Percentiles rank a stretch among this genome's conserved stretches.
Evolutionary conservation across 2,329 filamentous ascomycete species (phyloP).

Genomic region (Fusarium virguliforme): DNA sequence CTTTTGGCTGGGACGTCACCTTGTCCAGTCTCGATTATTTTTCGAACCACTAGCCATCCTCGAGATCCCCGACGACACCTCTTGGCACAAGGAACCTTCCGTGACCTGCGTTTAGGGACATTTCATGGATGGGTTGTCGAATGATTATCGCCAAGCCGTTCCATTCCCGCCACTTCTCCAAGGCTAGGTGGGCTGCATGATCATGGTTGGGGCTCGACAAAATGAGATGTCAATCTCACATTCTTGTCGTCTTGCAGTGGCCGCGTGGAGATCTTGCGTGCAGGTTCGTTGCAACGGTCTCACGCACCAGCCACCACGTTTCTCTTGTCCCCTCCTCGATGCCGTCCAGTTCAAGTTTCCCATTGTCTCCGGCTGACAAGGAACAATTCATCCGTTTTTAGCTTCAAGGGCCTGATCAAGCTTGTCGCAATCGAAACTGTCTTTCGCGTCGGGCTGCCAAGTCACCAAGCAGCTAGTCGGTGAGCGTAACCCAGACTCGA

Average conservation of each 20-base stretch:
- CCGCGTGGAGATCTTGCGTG: constrained; percentile 41
- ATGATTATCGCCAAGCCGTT: constrained; percentile 25
- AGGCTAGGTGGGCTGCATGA: constrained; percentile 21
- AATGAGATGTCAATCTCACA: constrained; percentile 13
- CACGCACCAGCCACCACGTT: constrained; percentile 26
- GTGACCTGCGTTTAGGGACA: constrained; percentile 2
- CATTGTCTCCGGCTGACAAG: neutral
- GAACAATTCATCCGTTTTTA: neutral
- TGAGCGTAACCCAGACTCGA: constrained; percentile 14
- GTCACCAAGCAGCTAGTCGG: constrained; percentile 15
- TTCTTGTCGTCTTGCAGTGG: constrained; percentile 32
- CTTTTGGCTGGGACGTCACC: no score
- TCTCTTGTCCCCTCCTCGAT: constrained; percentile 2
- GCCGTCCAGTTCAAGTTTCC: neutral
- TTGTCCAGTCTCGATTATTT: no score
- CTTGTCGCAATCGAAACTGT: neutral
- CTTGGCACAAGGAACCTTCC: constrained; percentile 4
- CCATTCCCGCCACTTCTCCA: constrained; percentile 15
- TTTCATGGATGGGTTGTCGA: constrained; percentile 8
- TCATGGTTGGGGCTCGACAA: constrained; percentile 27
- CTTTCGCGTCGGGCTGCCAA: neutral
- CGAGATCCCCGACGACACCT: neutral
- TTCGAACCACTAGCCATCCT: neutral
- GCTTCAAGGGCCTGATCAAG: neutral
- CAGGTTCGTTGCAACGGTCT: constrained; percentile 40